These are phyloP conservation scores for Dictyostelium brefeldianum DNA, from an alignment of 78 protist genomes.

Conservation along the genomic window DNA sequence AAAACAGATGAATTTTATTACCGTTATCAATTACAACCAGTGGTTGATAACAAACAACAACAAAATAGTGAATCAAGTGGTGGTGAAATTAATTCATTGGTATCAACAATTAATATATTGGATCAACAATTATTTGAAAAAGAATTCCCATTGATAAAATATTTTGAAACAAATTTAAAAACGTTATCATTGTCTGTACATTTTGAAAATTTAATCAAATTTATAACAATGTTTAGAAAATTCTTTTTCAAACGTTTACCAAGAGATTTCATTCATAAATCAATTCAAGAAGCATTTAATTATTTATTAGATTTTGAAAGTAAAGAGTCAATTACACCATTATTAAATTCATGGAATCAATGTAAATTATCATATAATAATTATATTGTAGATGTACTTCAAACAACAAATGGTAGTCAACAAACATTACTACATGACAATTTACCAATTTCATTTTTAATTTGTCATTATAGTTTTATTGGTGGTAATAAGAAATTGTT, in stretches of 20 bases:
- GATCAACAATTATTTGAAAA: not conserved
- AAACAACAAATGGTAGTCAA: not conserved
- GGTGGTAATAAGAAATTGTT: not conserved
- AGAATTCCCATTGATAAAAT: slow-evolving; percentile 7
- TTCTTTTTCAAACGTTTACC: slow-evolving; percentile 26
- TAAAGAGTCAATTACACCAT: slow-evolving; percentile 22
- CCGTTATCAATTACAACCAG: not conserved
- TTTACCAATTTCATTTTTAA: slow-evolving; percentile 1
- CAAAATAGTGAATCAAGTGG: too few relatives aligned
- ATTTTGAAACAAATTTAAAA: not conserved
- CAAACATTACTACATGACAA: not conserved
- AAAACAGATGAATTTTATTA: not conserved
- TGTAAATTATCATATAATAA: slow-evolving; percentile 13
- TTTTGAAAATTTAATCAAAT: slow-evolving; percentile 2
- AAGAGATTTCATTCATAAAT: slow-evolving; percentile 27
- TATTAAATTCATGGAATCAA: slow-evolving; percentile 15
- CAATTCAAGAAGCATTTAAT: slow-evolving; percentile 19
- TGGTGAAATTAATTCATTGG: too few relatives aligned
- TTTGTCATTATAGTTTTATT: slow-evolving; percentile 26
- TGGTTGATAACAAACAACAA: too few relatives aligned
- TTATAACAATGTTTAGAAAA: slow-evolving; percentile 28
- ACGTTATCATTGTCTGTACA: slow-evolving; percentile 27
- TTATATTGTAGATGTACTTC: not conserved
- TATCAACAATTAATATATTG: not conserved
- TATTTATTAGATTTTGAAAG: slow-evolving; percentile 32